A percentile compares a stretch with the other conserved stretches of the same genome.
Evolutionary conservation across 352 stramenopile genomes (phyloP).

Genomic region (Phytopythium oedochilum): DNA sequence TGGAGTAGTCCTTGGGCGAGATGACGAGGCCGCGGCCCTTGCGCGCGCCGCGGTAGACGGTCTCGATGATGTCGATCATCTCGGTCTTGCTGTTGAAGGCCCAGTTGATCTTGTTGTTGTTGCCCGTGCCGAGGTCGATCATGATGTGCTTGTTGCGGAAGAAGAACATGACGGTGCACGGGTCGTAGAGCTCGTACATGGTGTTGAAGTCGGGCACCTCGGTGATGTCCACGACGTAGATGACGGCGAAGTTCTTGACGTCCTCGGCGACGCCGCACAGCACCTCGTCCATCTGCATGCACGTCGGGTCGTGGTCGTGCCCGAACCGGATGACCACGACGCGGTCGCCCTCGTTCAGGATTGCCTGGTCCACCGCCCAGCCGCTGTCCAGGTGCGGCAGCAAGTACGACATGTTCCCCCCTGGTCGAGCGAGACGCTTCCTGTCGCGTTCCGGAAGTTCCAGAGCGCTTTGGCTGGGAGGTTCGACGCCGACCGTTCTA

Average conservation of each 20-base stretch:
- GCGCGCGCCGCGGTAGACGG: conserved; percentile 96
- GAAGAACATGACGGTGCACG: conserved; percentile 99
- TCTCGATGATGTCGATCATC: conserved; percentile 99
- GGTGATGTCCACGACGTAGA: conserved; percentile 95
- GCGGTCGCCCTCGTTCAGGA: conserved; percentile 96
- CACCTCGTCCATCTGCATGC: conserved; percentile 99
- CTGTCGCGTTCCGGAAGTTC: too few species aligned
- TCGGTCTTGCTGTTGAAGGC: conserved; percentile 97
- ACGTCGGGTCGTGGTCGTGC: conserved; percentile 96
- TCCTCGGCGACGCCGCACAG: conserved; percentile 95
- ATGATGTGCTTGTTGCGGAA: conserved; percentile 99
- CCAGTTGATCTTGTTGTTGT: conserved; percentile 99
- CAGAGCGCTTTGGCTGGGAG: too few species aligned
- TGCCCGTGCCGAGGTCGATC: conserved; percentile 99
- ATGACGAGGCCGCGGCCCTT: conserved; percentile 98
- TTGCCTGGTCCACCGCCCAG: conserved; percentile 99
- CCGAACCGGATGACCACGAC: conserved; percentile 99
- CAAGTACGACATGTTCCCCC: conserved; percentile 92
- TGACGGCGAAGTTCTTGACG: conserved; percentile 98
- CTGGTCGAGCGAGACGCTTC: not conserved
- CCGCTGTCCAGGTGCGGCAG: conserved; percentile 96
- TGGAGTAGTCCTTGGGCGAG: conserved; percentile 99
- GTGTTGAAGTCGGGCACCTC: conserved; percentile 99
- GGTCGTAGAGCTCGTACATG: conserved; percentile 99
- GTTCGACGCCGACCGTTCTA: too few species aligned